These are phyloP conservation scores for Thecaphora frezii DNA, from an alignment of 1,284 basidiomycete genomes.

Conservation along the genomic window DNA sequence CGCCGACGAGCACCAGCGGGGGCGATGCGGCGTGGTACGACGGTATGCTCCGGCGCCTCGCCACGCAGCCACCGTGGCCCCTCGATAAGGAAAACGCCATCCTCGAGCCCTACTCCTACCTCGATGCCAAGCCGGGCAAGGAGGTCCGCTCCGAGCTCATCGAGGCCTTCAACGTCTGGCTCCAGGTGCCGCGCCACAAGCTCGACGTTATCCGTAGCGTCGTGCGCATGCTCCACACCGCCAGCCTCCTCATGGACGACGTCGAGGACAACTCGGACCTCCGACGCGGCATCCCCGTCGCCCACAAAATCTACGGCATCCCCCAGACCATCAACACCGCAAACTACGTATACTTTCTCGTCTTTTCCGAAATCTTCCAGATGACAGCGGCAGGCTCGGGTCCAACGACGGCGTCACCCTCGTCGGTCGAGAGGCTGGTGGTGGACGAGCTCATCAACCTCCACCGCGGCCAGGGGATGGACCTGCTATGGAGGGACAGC, in stretches of 20 bases:
- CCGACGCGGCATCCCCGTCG: slow-evolving; percentile 80
- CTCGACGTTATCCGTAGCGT: slow-evolving; percentile 75
- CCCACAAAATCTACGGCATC: slow-evolving; percentile 91
- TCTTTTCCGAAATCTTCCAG: slow-evolving; percentile 63
- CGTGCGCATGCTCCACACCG: slow-evolving; percentile 90
- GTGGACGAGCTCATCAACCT: slow-evolving; percentile 76
- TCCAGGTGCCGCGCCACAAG: slow-evolving; percentile 74
- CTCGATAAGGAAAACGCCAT: slow-evolving; percentile 57
- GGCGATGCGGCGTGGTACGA: slow-evolving; percentile 51
- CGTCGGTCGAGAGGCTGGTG: slow-evolving; percentile 36
- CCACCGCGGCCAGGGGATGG: slow-evolving; percentile 92
- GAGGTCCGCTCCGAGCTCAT: slow-evolving; percentile 87
- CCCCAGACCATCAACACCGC: slow-evolving; percentile 97
- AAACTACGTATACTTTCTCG: slow-evolving; percentile 89
- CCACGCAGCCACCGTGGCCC: slow-evolving; percentile 58
- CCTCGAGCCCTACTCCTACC: slow-evolving; percentile 85
- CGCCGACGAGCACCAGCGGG: slow-evolving; percentile 19
- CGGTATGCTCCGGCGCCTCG: slow-evolving; percentile 48
- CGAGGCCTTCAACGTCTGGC: slow-evolving; percentile 91
- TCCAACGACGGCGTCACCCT: slow-evolving; percentile 3
- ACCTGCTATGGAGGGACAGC: slow-evolving; percentile 90
- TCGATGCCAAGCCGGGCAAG: slow-evolving; percentile 84
- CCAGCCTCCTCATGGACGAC: slow-evolving; percentile 92
- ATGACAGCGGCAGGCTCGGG: slow-evolving; percentile 65
- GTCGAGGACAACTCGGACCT: slow-evolving; percentile 94